phyloP scores from a whole-genome alignment of 1,139 yeast genomes.

The Williopsis jadinii region DNA sequence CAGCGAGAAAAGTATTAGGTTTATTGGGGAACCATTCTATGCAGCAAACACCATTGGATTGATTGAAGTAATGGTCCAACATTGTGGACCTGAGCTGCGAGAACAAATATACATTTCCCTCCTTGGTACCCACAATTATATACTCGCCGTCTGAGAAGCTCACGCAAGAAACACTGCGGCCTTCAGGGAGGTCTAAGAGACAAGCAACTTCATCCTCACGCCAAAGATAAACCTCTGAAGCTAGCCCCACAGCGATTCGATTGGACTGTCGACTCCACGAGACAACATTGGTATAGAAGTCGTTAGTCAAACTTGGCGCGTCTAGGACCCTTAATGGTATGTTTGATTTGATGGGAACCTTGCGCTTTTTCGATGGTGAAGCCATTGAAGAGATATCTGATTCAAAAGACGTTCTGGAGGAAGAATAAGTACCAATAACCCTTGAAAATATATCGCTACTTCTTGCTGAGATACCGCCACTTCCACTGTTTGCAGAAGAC shows the following conservation, averaged over 20 bases:
- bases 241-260: constrained; percentile 65
- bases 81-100: constrained; percentile 24
- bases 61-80: constrained; percentile 24
- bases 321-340: constrained; percentile 49
- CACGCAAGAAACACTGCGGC: constrained; percentile 49
- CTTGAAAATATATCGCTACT: not conserved
- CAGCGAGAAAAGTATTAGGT: constrained; percentile 41
- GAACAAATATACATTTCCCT: constrained; percentile 41
- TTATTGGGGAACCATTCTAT: constrained; percentile 53
- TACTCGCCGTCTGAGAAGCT: constrained; percentile 43
- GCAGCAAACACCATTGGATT: constrained; percentile 45
- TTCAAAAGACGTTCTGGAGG: constrained; percentile 1
- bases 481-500: not conserved
- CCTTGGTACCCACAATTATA: constrained; percentile 53
- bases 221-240: constrained; percentile 60
- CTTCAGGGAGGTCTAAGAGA: constrained; percentile 26
- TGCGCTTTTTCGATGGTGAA: constrained; percentile 2
- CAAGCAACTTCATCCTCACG: constrained; percentile 42
- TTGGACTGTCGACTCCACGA: constrained; percentile 60
- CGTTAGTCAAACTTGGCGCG: constrained; percentile 73
- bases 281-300: constrained; percentile 71
- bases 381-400: constrained; percentile 14
- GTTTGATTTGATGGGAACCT: constrained; percentile 4
- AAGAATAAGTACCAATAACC: not conserved
- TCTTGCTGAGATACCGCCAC: not conserved